Evolutionary conservation across 805 yeast genomes (phyloP), one percentile per base, ranked within the genome.

Genomic region (Debaryomyces tyrocola): DNA sequence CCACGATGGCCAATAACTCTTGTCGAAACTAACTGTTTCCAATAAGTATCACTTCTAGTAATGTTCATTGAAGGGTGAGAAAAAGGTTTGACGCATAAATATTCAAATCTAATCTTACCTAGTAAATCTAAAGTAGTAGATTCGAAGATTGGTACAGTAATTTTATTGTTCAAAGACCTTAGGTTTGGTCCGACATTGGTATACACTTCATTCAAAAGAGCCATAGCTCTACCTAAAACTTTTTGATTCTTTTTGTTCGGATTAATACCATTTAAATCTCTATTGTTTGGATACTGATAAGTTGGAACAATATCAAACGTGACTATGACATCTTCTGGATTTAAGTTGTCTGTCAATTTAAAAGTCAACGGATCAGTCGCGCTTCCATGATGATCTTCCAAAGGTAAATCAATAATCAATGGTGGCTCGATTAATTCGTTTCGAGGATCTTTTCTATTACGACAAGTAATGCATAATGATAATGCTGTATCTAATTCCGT

Each of bases 1-100:
- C 98, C 98, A 59, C 98, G 80, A 66, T 92, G 98, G 1, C 98
- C 98, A 67, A 92, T 92, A 20, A 92, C 96, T 49, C 96, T 77
- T 1, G 97, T 88, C 0, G 92, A 80, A 4, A 87, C 90, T 45
- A 90, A 71, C 11, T 94, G 89, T 59, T 87, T 88, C 97, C 97
- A 92, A 67, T 90, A 91, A 1, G 94, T 85, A 44, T 87, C 86
- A 1, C 89, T 79, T 55, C 86, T 72, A 51, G 66, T 74, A n/a
- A 85, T 67, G 9, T 78, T 77, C 83, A 85, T 80, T 35, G 79
- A 77, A 7, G 83, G 82, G 61, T 90, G 95, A 33, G 62, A 60
- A 58, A 91, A 92, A 2, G 97, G 84, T 10, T 77, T 80, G 4
- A 89, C 85, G 37, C 84, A 65, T 64, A 87, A 64, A 43, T 83